Evolutionary conservation across 1,284 basidiomycete genomes (phyloP).

Genomic region (Microbotryum lychnidis-dioicae): DNA sequence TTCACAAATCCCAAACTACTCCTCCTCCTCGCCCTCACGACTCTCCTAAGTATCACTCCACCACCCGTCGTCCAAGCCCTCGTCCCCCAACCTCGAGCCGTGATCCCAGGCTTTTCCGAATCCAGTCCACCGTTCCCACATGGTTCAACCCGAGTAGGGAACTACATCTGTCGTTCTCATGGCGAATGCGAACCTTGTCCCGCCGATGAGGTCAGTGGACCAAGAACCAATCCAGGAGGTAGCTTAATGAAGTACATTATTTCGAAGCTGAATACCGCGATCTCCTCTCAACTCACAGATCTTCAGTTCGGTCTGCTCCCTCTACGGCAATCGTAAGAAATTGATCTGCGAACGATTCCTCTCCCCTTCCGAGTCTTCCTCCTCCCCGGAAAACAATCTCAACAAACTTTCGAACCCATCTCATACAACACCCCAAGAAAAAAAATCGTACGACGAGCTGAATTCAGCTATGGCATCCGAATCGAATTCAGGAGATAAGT

Average conservation of each 20-base stretch:
- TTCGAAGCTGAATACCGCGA: too few species aligned
- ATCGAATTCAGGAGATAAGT: too few species aligned
- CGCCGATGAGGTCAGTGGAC: slow-evolving; percentile 3
- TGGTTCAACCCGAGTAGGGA: slow-evolving; percentile 11
- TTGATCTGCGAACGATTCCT: slow-evolving; percentile 8
- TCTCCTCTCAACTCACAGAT: too few species aligned
- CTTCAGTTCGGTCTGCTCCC: slow-evolving; percentile 13
- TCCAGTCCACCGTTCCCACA: neutral
- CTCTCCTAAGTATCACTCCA: neutral
- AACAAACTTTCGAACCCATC: too few species aligned
- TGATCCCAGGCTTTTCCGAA: neutral
- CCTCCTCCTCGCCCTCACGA: neutral
- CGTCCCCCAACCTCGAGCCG: neutral
- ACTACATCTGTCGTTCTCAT: slow-evolving; percentile 14
- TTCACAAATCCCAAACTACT: neutral
- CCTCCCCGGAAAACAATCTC: neutral
- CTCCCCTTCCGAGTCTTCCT: neutral
- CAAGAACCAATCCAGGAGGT: too few species aligned
- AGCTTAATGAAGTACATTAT: too few species aligned
- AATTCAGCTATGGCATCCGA: too few species aligned
- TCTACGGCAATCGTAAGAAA: slow-evolving; percentile 18
- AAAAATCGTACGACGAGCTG: too few species aligned
- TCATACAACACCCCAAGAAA: too few species aligned
- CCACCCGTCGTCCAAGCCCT: neutral
- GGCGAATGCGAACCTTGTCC: slow-evolving; percentile 21